Percentiles rank a stretch among this genome's conserved stretches.
phyloP scores from a whole-genome alignment of 768 basidiomycete genomes.

The Pisolithus sp. region DNA sequence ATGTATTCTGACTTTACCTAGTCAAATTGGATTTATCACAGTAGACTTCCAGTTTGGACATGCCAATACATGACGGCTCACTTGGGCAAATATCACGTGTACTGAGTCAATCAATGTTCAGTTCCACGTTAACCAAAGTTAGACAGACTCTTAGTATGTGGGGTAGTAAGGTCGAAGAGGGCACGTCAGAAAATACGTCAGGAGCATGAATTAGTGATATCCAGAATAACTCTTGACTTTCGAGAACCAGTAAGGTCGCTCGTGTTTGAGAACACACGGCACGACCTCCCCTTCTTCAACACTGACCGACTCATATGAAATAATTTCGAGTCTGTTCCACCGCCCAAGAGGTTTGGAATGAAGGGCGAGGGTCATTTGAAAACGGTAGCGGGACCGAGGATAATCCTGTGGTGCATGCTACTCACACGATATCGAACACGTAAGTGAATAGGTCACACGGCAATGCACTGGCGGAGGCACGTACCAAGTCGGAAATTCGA shows the following conservation, averaged over 20 bases:
- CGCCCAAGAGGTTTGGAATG: slow-evolving; percentile 70
- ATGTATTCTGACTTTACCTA: too few species aligned
- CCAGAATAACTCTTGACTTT: slow-evolving; percentile 67
- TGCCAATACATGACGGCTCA: too few species aligned
- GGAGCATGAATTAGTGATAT: slow-evolving; percentile 5
- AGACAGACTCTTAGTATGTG: too few species aligned
- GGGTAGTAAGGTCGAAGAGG: too few species aligned
- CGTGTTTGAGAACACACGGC: slow-evolving; percentile 70
- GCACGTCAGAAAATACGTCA: too few species aligned
- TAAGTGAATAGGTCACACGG: slow-evolving; percentile 4
- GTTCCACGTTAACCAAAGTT: too few species aligned
- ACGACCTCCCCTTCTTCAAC: slow-evolving; percentile 18
- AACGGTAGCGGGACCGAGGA: slow-evolving; percentile 47
- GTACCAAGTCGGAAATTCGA: slow-evolving; percentile 56
- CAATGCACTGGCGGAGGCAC: slow-evolving; percentile 21
- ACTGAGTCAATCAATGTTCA: too few species aligned
- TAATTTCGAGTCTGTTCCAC: slow-evolving; percentile 44
- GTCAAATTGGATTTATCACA: too few species aligned
- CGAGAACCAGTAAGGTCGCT: slow-evolving; percentile 92
- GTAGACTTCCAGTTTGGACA: too few species aligned
- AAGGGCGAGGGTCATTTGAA: slow-evolving; percentile 66
- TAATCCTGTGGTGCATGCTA: slow-evolving; percentile 1
- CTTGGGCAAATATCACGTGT: too few species aligned
- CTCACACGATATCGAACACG: not conserved
- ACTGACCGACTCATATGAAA: slow-evolving; percentile 1